A percentile compares a stretch with the other conserved stretches of the same genome.
phyloP scores from a whole-genome alignment of 768 basidiomycete species.

The Lactarius hengduanensis region DNA sequence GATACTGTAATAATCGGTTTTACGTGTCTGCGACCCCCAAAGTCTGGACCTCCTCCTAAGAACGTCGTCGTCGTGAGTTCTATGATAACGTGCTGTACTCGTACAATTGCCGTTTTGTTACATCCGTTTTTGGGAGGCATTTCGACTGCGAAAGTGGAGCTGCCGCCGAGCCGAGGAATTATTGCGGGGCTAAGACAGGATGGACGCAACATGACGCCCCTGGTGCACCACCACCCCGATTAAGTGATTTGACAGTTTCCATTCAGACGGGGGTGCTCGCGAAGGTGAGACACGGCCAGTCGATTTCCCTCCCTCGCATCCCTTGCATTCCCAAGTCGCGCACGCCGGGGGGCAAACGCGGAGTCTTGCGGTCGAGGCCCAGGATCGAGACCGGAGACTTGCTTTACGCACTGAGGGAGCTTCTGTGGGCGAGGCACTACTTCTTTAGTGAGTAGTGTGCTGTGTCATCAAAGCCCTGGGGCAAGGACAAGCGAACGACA shows the following conservation, averaged over 20 bases:
- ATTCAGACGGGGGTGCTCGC: neutral
- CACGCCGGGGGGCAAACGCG: neutral
- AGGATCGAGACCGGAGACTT: constrained; percentile 1
- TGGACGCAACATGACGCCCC: neutral
- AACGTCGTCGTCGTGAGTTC: neutral
- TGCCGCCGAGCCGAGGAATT: neutral
- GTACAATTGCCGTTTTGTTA: neutral
- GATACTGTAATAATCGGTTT: neutral
- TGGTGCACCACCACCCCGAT: neutral
- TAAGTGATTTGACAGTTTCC: neutral
- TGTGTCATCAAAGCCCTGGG: neutral
- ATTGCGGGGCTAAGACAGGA: neutral
- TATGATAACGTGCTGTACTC: neutral
- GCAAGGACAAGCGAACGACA: neutral
- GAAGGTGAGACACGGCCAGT: neutral
- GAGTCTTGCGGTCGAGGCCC: neutral
- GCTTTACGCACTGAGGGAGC: neutral
- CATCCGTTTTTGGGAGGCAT: neutral
- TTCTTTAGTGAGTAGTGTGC: neutral
- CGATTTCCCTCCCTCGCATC: neutral
- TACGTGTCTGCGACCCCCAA: neutral
- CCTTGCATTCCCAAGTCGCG: neutral
- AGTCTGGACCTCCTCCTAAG: neutral
- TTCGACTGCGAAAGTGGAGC: neutral
- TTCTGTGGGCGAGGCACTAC: neutral